Base-by-base conservation (phyloP, 2,329 filamentous ascomycete genomes). In the Xylariaceae sp. region DNA sequence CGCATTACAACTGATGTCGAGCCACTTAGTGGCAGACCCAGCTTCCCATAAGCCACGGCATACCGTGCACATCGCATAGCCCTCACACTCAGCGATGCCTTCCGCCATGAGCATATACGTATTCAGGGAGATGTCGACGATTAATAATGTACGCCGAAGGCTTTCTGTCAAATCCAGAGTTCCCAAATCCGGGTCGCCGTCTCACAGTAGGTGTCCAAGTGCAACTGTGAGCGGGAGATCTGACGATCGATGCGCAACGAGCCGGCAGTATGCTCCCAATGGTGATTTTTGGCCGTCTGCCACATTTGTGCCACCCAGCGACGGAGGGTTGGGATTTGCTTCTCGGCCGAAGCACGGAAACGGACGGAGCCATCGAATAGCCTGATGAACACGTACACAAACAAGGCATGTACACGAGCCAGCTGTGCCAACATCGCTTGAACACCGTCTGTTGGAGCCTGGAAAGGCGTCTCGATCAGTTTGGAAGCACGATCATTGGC, bases 131-230 rank as follows among this genome's bases (percentile, higher is more conserved):
- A 29, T 36, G 3, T 44, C 40, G 21, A 47, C 37, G 12, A 47
- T 37, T 35, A 47, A 32, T 7, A 43, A 36, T n/a, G 40, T 44
- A n/a, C 45, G 45, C 3, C 45, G 45, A 23, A 47, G 36, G 11
- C 45, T 44, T 32, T 47, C 45, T 6, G 40, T 44, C 22, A 47
- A 32, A 47, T 47, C 45, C 45, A 47, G 7, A 47, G 45, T 27
- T 44, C 40, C 45, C 45, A 47, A 10, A 47, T 47, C 45, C 44
- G 40, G 36, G 19, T 40, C 1, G 45, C 36, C 7, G 17, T 21
- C 14, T 47, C 40, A 21, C 40, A 43, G 11, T 47, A 40, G 8
- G 22, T 37, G 36, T 47, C 35, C 19, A 47, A 47, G 14, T 47
- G n/a, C n/a, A n/a, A n/a, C n/a, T n/a, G n/a, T n/a, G n/a, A n/a